Conservation (phyloP, 2,329 filamentous ascomycete genomes). For the Monosporascus sp. region DNA sequence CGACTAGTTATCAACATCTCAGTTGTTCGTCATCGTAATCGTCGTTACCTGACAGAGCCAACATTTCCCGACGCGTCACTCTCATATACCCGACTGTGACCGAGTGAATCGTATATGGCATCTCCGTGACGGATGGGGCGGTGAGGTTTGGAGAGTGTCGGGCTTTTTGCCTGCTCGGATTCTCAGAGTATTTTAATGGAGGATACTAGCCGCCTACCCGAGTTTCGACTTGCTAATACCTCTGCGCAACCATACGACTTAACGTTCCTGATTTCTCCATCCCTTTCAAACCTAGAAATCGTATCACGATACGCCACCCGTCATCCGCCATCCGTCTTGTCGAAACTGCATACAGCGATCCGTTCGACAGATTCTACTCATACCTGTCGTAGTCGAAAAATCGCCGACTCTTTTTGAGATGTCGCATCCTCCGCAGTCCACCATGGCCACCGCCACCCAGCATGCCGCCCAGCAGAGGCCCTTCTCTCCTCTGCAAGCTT, state of each 20-base stretch:
- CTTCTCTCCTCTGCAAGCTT: constrained; percentile 42
- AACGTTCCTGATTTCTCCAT: too few relatives aligned
- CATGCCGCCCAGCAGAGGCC: constrained; percentile 27
- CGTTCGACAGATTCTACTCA: background rate
- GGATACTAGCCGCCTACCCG: background rate
- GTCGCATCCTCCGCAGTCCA: constrained; percentile 22
- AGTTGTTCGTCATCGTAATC: too few relatives aligned
- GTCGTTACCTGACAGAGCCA: background rate
- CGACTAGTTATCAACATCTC: too few relatives aligned
- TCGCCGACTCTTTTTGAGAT: constrained; percentile 11
- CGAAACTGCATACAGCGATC: background rate
- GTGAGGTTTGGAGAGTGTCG: constrained; percentile 38
- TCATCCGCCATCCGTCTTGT: too few relatives aligned
- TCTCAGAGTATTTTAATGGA: constrained; percentile 3
- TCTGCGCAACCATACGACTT: background rate
- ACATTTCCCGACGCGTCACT: background rate
- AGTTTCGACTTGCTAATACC: too few relatives aligned
- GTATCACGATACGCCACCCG: too few relatives aligned
- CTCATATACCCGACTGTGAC: background rate
- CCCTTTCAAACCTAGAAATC: too few relatives aligned
- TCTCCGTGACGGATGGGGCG: constrained; percentile 40
- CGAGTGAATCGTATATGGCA: background rate
- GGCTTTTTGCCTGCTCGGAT: constrained; percentile 43
- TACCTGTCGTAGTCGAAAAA: background rate
- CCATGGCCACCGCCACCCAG: constrained; percentile 26